phyloP scores from a whole-genome alignment of 73 alveolate species.

The Paramecium sexaurelia region DNA sequence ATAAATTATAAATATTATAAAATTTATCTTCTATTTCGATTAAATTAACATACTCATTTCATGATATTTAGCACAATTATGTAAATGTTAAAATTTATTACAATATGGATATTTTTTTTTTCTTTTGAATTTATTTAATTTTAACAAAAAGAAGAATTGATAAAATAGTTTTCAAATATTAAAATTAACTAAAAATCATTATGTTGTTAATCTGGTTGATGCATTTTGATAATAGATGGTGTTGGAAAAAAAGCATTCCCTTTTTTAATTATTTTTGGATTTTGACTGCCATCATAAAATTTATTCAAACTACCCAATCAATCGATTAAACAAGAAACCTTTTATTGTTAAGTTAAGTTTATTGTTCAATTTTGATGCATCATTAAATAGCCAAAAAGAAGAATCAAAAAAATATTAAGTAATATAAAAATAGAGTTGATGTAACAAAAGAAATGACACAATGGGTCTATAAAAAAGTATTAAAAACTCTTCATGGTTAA shows the following conservation, averaged over 20 bases:
- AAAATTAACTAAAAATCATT: not conserved
- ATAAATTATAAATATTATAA: not conserved
- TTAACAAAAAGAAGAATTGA: not conserved
- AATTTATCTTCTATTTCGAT: not conserved
- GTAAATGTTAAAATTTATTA: no score
- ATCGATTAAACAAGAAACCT: not conserved
- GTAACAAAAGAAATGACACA: not conserved
- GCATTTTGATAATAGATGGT: not conserved
- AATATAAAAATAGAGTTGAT: not conserved
- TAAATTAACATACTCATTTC: not conserved
- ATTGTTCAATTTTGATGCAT: not conserved
- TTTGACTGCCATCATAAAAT: not conserved
- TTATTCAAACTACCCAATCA: not conserved
- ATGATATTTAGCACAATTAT: no score
- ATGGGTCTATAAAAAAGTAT: not conserved
- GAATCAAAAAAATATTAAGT: not conserved
- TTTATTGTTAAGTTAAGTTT: not conserved
- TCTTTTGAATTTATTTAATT: not conserved
- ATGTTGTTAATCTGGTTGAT: slow-evolving; percentile 8
- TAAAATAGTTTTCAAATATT: slow-evolving; percentile 11
- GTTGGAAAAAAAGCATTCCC: not conserved
- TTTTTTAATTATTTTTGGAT: not conserved
- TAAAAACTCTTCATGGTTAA: not conserved
- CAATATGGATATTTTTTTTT: no score
- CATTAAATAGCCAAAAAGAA: not conserved